Evolutionary conservation across 2,329 filamentous ascomycete genomes (phyloP).

Genomic region (Fusarium sp.): DNA sequence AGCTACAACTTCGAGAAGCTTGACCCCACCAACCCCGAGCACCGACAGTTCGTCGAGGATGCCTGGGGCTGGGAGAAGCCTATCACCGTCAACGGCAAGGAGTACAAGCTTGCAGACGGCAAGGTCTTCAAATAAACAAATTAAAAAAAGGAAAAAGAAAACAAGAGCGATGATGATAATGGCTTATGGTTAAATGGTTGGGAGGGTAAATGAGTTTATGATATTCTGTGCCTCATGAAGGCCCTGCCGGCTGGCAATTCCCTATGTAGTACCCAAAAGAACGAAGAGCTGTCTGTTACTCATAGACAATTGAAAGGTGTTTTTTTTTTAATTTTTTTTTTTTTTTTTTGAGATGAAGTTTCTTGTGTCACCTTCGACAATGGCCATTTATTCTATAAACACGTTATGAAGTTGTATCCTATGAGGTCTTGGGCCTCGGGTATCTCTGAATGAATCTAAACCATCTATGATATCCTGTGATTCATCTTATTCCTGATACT

Average conservation of each 20-base stretch:
- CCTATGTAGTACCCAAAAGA: conserved; percentile 33
- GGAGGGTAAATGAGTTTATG: conserved; percentile 43
- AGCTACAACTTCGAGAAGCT: conserved; percentile 98
- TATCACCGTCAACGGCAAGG: conserved; percentile 82
- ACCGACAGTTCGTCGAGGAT: conserved; percentile 85
- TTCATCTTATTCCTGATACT: not conserved
- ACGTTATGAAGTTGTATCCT: not conserved
- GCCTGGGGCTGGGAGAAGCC: conserved; percentile 94
- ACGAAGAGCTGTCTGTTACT: conserved; percentile 24
- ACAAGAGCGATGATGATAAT: conserved; percentile 44
- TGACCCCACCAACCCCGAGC: conserved; percentile 84
- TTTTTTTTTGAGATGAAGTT: conserved; percentile 3
- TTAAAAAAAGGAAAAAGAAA: conserved; percentile 30
- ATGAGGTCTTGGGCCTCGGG: conserved; percentile 24
- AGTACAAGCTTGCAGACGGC: conserved; percentile 86
- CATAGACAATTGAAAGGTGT: conserved; percentile 32
- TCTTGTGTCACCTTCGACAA: not conserved
- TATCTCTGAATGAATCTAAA: conserved; percentile 23
- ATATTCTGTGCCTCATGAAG: conserved; percentile 41
- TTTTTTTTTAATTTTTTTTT: conserved; percentile 22
- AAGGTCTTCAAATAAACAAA: conserved; percentile 96
- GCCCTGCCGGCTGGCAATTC: conserved; percentile 33
- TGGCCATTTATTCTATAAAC: not conserved
- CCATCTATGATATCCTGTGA: not conserved
- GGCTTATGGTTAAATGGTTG: conserved; percentile 46